These are phyloP conservation scores for Nowakowskiella sp. DNA, from an alignment of 192 early-diverging fungal species.

Conservation along the genomic window DNA sequence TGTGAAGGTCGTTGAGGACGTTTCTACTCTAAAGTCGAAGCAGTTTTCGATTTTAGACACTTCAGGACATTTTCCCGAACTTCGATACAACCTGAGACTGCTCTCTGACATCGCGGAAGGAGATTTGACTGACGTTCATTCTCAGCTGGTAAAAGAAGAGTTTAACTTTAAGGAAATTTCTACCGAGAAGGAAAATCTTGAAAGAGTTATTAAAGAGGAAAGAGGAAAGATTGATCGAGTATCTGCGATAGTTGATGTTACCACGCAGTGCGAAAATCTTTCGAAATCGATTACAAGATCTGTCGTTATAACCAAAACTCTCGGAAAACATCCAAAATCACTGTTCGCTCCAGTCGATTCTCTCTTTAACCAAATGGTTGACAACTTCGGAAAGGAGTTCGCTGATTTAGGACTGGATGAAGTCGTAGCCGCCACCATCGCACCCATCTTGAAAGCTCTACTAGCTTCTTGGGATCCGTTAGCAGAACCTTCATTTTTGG, in stretches of 20 bases:
- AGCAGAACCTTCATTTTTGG: conserved; percentile 43
- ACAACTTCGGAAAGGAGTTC: conserved; percentile 2
- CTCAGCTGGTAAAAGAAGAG: conserved; percentile 44
- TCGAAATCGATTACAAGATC: conserved; percentile 1
- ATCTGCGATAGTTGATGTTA: conserved; percentile 33
- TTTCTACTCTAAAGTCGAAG: conserved; percentile 36
- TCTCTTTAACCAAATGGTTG: neutral
- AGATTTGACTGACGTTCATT: conserved; percentile 57
- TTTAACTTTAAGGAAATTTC: conserved; percentile 12
- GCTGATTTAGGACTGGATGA: conserved; percentile 45
- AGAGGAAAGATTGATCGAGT: conserved; percentile 39
- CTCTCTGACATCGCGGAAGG: conserved; percentile 62
- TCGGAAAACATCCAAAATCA: neutral
- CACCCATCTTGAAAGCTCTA: conserved; percentile 40
- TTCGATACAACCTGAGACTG: conserved; percentile 67
- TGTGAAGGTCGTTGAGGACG: conserved; percentile 28
- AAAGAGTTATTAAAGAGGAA: conserved; percentile 23
- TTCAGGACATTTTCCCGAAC: conserved; percentile 58
- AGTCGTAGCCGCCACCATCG: conserved; percentile 50
- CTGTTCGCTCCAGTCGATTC: neutral
- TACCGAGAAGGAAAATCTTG: conserved; percentile 31
- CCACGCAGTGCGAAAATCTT: conserved; percentile 32
- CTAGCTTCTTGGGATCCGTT: conserved; percentile 60
- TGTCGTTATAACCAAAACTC: neutral
- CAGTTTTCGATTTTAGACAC: conserved; percentile 42